These are phyloP conservation scores for Lachnellula arida DNA, from an alignment of 2,329 filamentous ascomycete species.

Conservation along the genomic window DNA sequence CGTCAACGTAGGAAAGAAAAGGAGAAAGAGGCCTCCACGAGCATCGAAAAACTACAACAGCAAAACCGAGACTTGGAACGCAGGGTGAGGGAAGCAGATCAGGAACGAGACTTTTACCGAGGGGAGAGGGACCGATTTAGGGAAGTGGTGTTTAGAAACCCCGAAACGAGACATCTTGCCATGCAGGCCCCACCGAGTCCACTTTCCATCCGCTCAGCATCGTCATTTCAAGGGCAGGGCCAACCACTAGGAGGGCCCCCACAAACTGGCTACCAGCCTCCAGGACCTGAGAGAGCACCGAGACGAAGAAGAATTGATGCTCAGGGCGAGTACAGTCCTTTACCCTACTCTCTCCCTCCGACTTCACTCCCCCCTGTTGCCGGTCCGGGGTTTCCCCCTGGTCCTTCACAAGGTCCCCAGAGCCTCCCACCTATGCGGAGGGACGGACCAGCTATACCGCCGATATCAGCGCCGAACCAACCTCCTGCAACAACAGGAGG, in stretches of 20 bases:
- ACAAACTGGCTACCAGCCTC: conserved; percentile 15
- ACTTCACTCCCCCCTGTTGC: conserved; percentile 27
- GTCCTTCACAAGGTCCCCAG: conserved; percentile 16
- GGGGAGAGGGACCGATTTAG: conserved; percentile 67
- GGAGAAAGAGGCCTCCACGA: conserved; percentile 66
- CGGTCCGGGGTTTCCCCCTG: conserved; percentile 16
- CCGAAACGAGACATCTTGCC: conserved; percentile 50
- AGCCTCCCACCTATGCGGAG: conserved; percentile 30
- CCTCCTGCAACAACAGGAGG: conserved; percentile 17
- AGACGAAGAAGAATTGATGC: conserved; percentile 30
- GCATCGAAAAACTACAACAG: conserved; percentile 67
- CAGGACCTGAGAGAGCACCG: conserved; percentile 25
- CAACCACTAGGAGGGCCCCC: conserved; percentile 6
- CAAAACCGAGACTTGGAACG: conserved; percentile 61
- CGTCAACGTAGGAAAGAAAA: conserved; percentile 77
- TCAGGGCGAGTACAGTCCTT: conserved; percentile 26
- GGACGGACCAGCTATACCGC: conserved; percentile 19
- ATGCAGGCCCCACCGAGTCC: conserved; percentile 51
- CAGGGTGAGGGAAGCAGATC: conserved; percentile 47
- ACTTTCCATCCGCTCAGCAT: conserved; percentile 19
- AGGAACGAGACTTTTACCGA: conserved; percentile 69
- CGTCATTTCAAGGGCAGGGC: conserved; percentile 18
- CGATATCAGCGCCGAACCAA: conserved; percentile 6
- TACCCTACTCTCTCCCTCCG: conserved; percentile 27
- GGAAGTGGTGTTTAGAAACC: conserved; percentile 58